Evolutionary conservation across 1,284 basidiomycete species (phyloP).

Genomic region (Irpex sp.): DNA sequence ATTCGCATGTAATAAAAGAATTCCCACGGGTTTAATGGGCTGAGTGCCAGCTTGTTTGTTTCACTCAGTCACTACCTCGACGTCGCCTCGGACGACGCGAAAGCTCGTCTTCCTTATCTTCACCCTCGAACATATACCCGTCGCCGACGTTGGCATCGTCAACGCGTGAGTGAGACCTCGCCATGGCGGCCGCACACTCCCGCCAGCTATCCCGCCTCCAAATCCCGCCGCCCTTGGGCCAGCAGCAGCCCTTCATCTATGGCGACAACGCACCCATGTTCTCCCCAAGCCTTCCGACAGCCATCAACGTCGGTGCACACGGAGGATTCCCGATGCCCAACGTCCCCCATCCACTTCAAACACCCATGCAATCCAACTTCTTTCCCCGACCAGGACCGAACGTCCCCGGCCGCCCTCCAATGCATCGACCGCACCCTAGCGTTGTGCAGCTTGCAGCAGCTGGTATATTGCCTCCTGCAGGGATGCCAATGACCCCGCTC

Average conservation of each 20-base stretch:
- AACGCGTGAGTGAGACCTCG: slow-evolving; percentile 4
- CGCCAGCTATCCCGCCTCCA: slow-evolving; percentile 31
- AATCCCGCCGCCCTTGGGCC: slow-evolving; percentile 29
- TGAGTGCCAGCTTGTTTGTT: slow-evolving; percentile 1
- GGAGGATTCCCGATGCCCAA: slow-evolving; percentile 44
- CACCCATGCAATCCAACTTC: slow-evolving; percentile 69
- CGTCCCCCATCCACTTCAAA: slow-evolving; percentile 47
- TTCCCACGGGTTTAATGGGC: neutral
- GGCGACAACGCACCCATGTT: slow-evolving; percentile 42
- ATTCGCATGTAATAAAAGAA: neutral
- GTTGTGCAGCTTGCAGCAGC: slow-evolving; percentile 55
- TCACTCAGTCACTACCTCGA: neutral
- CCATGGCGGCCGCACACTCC: slow-evolving; percentile 21
- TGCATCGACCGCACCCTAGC: slow-evolving; percentile 53
- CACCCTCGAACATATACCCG: slow-evolving; percentile 8
- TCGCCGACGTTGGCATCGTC: slow-evolving; percentile 6
- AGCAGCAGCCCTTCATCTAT: slow-evolving; percentile 29
- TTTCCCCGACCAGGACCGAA: slow-evolving; percentile 41
- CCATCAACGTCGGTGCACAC: slow-evolving; percentile 55
- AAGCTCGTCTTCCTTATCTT: neutral
- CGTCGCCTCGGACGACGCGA: slow-evolving; percentile 1
- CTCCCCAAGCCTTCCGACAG: slow-evolving; percentile 63
- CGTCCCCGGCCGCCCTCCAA: slow-evolving; percentile 47
- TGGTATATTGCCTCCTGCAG: slow-evolving; percentile 52
- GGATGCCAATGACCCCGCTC: slow-evolving; percentile 59